Conservation (phyloP, 495 filamentous ascomycete species). For the Niebla homalea region DNA sequence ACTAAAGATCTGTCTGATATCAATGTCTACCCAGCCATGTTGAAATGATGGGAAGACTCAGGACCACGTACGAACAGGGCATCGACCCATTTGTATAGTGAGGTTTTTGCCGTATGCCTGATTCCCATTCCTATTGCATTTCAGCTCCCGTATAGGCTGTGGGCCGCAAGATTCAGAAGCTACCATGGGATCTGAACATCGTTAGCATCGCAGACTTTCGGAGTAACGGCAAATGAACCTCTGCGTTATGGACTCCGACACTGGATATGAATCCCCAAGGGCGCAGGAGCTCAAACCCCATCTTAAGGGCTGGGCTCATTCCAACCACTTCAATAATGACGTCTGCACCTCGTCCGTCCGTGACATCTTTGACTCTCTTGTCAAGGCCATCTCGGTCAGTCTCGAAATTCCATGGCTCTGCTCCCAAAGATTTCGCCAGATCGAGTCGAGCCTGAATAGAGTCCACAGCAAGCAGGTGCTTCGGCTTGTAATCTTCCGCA, state of each 20-base stretch:
- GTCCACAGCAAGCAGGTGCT: constrained; percentile 76
- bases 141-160: background rate
- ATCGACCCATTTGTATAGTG: constrained; percentile 84
- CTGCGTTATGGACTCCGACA: constrained; percentile 86
- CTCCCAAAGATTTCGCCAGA: constrained; percentile 63
- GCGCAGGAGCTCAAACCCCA: constrained; percentile 72
- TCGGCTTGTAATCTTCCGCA: constrained; percentile 66
- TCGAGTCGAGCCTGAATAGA: constrained; percentile 65
- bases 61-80: constrained; percentile 58
- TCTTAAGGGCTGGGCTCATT: constrained; percentile 64
- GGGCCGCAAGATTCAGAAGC: background rate
- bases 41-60: too few species aligned
- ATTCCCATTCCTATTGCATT: constrained; percentile 37
- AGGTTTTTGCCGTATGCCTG: constrained; percentile 87
- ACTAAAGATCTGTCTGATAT: too few species aligned
- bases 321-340: constrained; percentile 78
- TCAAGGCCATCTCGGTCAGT: constrained; percentile 54
- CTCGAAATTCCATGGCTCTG: constrained; percentile 74
- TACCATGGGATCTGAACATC: constrained; percentile 56
- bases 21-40: too few species aligned
- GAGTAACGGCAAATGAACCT: constrained; percentile 32
- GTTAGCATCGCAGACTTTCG: background rate
- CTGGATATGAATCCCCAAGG: constrained; percentile 71
- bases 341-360: constrained; percentile 77
- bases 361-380: constrained; percentile 60